A percentile compares a stretch with the other conserved stretches of the same genome.
phyloP scores from a whole-genome alignment of 257 asterid species.

The Leptodermis oblonga region DNA sequence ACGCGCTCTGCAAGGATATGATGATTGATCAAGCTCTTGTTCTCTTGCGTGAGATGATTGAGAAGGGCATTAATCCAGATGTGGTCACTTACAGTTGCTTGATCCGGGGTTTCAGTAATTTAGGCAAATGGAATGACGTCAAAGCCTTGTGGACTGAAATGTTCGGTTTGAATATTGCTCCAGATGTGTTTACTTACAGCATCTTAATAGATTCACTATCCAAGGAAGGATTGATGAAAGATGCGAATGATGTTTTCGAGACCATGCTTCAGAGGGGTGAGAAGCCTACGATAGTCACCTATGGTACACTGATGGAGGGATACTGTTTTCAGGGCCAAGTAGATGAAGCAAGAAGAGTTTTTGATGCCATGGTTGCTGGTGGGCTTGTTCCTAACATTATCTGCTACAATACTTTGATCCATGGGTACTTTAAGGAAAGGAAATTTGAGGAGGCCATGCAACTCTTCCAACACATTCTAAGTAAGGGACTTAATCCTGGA shows the following conservation, averaged over 20 bases:
- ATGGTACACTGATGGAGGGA: background rate
- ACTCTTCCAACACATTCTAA: conserved; percentile 18
- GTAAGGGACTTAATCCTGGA: conserved; percentile 17
- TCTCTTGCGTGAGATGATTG: conserved; percentile 22
- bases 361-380: conserved; percentile 14
- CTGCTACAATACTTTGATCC: conserved; percentile 18
- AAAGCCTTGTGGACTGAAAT: background rate
- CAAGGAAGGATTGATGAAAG: background rate
- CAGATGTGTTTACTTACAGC: background rate
- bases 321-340: background rate
- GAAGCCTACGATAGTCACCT: background rate
- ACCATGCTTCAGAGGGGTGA: conserved; percentile 1
- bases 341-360: background rate
- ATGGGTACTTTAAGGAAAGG: conserved; percentile 29
- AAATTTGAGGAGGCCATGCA: conserved; percentile 26
- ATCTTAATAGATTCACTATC: background rate
- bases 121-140: conserved; percentile 4
- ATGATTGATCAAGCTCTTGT: conserved; percentile 23
- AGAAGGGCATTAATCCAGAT: conserved; percentile 13
- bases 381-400: conserved; percentile 12
- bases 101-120: background rate
- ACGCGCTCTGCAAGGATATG: conserved; percentile 24
- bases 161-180: background rate
- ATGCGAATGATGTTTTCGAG: conserved; percentile 1
- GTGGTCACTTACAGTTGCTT: conserved; percentile 8